phyloP scores from a whole-genome alignment of 257 asterid species.

The Apocynum venetum region DNA sequence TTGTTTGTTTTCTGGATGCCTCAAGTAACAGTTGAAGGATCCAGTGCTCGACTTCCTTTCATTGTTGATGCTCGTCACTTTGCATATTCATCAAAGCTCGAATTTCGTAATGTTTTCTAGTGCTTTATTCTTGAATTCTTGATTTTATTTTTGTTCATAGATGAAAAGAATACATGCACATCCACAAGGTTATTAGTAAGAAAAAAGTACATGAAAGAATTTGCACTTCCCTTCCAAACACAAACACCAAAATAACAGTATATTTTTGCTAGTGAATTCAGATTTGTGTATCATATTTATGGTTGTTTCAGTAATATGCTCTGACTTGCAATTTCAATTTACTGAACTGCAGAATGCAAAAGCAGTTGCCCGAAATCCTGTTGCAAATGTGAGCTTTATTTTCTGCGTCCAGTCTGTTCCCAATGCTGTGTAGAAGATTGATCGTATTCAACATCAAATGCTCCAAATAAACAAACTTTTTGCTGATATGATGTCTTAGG shows the following conservation, averaged over 20 bases:
- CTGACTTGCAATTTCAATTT: background rate
- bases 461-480: background rate
- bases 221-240: too few species aligned
- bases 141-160: background rate
- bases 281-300: background rate
- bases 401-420: background rate
- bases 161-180: too few species aligned
- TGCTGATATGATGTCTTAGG: background rate
- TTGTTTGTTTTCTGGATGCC: background rate
- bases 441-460: background rate
- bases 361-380: background rate
- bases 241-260: too few species aligned
- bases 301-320: background rate
- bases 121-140: background rate
- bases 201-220: too few species aligned
- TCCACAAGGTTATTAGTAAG: too few species aligned
- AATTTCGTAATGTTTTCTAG: background rate
- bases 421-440: background rate
- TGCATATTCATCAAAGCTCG: background rate
- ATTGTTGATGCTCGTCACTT: background rate
- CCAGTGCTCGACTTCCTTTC: background rate
- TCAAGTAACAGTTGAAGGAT: background rate
- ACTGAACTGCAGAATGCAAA: slow-evolving; percentile 9
- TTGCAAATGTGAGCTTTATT: background rate
- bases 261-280: too few species aligned